Conservation (phyloP, 2,329 filamentous ascomycete species). For the Fusarium phyllophilum region DNA sequence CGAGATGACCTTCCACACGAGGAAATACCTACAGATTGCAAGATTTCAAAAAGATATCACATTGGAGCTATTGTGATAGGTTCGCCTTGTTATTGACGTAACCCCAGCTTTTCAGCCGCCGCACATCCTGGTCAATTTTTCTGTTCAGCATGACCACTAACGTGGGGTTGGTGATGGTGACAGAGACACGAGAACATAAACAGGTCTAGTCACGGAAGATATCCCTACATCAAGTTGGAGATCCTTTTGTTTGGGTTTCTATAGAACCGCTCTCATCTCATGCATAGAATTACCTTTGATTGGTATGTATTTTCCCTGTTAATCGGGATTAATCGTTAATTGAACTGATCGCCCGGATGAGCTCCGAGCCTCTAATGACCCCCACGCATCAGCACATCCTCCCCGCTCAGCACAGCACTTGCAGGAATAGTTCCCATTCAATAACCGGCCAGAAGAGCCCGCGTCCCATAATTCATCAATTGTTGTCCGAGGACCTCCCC, state of each 20-base stretch:
- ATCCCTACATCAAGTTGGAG: too few species aligned
- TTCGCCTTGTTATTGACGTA: background rate
- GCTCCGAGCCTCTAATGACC: background rate
- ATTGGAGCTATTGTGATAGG: background rate
- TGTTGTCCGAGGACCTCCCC: background rate
- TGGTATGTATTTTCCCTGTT: too few species aligned
- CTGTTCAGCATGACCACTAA: background rate
- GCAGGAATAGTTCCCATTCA: background rate
- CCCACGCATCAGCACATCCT: background rate
- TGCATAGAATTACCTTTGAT: too few species aligned
- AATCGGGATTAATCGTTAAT: too few species aligned
- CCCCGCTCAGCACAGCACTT: background rate
- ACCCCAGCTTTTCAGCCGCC: background rate
- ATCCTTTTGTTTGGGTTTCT: too few species aligned
- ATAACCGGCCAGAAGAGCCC: background rate
- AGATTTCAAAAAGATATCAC: background rate
- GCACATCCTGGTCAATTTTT: background rate
- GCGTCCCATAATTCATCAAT: background rate
- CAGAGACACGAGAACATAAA: background rate
- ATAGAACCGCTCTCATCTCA: too few species aligned
- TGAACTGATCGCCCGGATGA: background rate
- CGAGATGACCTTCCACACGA: background rate
- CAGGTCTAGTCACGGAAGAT: background rate
- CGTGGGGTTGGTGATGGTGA: background rate
- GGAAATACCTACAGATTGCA: background rate